Evolutionary conservation across 768 basidiomycete genomes (phyloP).

Genomic region (Mycena floridula): DNA sequence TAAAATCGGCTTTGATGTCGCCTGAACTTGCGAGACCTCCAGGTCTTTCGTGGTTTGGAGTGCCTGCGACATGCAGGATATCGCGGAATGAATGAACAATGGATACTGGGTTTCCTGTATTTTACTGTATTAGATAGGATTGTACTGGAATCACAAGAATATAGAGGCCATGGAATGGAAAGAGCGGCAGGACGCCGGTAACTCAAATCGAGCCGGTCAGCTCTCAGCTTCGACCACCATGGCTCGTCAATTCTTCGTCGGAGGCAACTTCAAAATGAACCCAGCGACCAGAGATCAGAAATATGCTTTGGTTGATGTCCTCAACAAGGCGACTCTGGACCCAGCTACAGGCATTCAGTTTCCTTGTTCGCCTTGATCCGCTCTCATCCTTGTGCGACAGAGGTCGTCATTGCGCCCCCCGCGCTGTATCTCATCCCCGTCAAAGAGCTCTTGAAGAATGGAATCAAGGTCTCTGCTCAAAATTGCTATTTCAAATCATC

Average conservation of each 20-base stretch:
- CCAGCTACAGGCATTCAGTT: conserved; percentile 55
- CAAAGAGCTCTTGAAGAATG: conserved; percentile 52
- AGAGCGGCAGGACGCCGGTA: no score
- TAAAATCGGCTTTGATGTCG: neutral
- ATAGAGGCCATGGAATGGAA: no score
- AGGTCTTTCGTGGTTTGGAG: no score
- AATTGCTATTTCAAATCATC: conserved; percentile 80
- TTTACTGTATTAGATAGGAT: no score
- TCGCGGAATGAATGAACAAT: no score
- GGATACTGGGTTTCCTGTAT: no score
- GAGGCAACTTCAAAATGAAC: conserved; percentile 99
- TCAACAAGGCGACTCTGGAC: conserved; percentile 82
- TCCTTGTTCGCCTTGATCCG: conserved; percentile 9
- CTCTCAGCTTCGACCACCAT: conserved; percentile 31
- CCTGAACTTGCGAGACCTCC: no score
- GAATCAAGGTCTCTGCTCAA: conserved; percentile 82
- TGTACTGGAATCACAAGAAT: no score
- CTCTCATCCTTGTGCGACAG: conserved; percentile 36
- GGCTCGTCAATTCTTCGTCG: conserved; percentile 88
- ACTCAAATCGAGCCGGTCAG: no score
- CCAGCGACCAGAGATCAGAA: conserved; percentile 62
- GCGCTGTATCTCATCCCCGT: conserved; percentile 80
- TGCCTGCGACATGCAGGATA: no score
- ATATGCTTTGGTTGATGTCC: conserved; percentile 52
- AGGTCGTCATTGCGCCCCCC: conserved; percentile 92